Evolutionary conservation across 2,329 filamentous ascomycete genomes (phyloP), one percentile per base, ranked within the genome.

Genomic region (Colletotrichum noveboracense): DNA sequence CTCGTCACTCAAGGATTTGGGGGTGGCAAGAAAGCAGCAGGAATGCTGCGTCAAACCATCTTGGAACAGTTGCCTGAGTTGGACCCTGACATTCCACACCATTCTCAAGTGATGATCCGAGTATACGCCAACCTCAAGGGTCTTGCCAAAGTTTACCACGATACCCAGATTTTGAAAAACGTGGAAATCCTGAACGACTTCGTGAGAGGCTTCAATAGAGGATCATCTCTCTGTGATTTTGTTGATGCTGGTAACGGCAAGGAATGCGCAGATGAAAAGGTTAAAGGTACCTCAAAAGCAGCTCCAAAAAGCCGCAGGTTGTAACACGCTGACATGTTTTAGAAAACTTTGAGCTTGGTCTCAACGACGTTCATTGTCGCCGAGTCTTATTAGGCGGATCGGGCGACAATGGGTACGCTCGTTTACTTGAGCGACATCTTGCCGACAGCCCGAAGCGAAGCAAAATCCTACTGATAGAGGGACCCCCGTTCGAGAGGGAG

Each of bases 201-300:
- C 73, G 81, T 86, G 16, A 83, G 83, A 21, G 86, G 85, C 0
- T 86, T 87, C 79, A 87, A 87, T 68, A 86, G 83, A 78, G 82
- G 80, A 26, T 77, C 83, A 64, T 68, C 79, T 2, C 70, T 84
- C 24, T 86, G 83, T 75, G 84, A 87, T 52, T 86, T 83, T 71
- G 80, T 86, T 28, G 85, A 87, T 79, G 85, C 84, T 12, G 86
- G 85, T 7, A 81, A 83, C 70, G 85, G 85, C 12, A 87, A 87
- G 70, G 85, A 87, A 74, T 87, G 85, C 62, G 80, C 84, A 3
- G 86, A 87, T 77, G 81, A 83, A 43, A 87, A 87, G 68, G 77
- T 87, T 21, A 82, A 83, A 81, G 85, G 85, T 86, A 56, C n/a
- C n/a, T 52, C 43, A 13, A n/a, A 7, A 52, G n/a, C n/a, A 21